Conservation (phyloP, 1,284 basidiomycete genomes). For the Blastosporella zonata region DNA sequence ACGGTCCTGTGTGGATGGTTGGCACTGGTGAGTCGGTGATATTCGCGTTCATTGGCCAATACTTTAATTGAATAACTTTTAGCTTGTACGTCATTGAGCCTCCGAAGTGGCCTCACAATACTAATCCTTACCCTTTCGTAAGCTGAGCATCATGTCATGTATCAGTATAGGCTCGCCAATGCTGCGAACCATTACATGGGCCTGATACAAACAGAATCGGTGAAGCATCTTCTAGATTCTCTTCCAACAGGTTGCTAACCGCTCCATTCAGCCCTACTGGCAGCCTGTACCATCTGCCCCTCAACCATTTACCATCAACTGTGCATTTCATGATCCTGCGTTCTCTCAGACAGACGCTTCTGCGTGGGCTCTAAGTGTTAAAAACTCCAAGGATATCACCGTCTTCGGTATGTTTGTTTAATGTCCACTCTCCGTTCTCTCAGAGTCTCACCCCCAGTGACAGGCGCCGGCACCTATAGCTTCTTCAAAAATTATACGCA, state of each 20-base stretch:
- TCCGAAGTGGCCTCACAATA: neutral
- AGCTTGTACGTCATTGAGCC: slow-evolving; percentile 12
- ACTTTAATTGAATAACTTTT: neutral
- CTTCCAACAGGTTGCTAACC: neutral
- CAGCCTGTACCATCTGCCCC: slow-evolving; percentile 51
- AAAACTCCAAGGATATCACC: slow-evolving; percentile 55
- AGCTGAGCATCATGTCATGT: slow-evolving; percentile 66
- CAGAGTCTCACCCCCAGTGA: no score
- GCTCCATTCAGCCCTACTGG: slow-evolving; percentile 50
- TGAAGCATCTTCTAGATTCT: slow-evolving; percentile 24
- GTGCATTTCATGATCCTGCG: slow-evolving; percentile 54
- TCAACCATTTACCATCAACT: slow-evolving; percentile 50
- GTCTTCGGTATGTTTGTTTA: slow-evolving; percentile 46
- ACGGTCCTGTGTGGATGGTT: slow-evolving; percentile 72
- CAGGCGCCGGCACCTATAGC: slow-evolving; percentile 57
- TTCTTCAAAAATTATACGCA: slow-evolving; percentile 63
- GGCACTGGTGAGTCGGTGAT: slow-evolving; percentile 49
- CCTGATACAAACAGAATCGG: slow-evolving; percentile 70
- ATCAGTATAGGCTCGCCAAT: slow-evolving; percentile 64
- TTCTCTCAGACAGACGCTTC: slow-evolving; percentile 35
- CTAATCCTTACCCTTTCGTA: neutral
- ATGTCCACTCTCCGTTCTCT: neutral
- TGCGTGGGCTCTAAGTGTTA: slow-evolving; percentile 59
- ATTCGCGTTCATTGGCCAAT: neutral
- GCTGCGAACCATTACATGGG: slow-evolving; percentile 71